Evolutionary conservation across 2,329 filamentous ascomycete species (phyloP), one percentile per base, ranked within the genome.

Genomic region (Mollisiaceae sp.): DNA sequence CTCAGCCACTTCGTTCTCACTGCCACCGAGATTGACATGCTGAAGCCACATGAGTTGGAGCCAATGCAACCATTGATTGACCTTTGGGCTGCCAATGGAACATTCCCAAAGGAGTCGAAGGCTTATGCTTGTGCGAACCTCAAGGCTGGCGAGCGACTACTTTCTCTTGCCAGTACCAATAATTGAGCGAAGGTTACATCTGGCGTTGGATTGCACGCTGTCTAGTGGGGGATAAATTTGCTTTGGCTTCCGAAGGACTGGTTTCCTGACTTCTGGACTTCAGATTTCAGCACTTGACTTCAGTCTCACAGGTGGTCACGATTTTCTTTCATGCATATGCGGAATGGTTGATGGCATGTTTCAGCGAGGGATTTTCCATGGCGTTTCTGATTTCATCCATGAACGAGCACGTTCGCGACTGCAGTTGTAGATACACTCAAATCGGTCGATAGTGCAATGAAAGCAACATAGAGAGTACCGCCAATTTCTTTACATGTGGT

Each of bases 21-120:
- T 4, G 90, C 91, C 54, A 93, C 91, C 62, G 91, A 91, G 57
- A 86, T 93, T 70, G 90, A 91, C 73, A 90, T 98, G 81, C 86
- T 98, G 67, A 91, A 91, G 71, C 92, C 93, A 65, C 91, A 93
- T 75, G 94, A 97, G 79, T 86, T 96, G 73, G 94, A 97, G 83
- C 94, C 94, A 24, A 97, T 98, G 93, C 92, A 96, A 81, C 93
- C 92, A 32, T 81, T 98, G 72, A 92, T 98, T 72, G 93, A 97
- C 74, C 85, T 97, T 57, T 97, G 94, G 90, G 89, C 93, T 32
- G 90, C 90, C 68, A 94, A 94, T 75, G 93, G 94, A 65, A 91
- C 94, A 32, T 91, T 98, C 72, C 93, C 93, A 1, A 86, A 88
- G 14, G 91, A 91, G 68, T 89, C 86, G 50, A 89, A 87, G 78